Evolutionary conservation across 768 basidiomycete species (phyloP), one percentile per base, ranked within the genome.

Genomic region (Mycena crocata): DNA sequence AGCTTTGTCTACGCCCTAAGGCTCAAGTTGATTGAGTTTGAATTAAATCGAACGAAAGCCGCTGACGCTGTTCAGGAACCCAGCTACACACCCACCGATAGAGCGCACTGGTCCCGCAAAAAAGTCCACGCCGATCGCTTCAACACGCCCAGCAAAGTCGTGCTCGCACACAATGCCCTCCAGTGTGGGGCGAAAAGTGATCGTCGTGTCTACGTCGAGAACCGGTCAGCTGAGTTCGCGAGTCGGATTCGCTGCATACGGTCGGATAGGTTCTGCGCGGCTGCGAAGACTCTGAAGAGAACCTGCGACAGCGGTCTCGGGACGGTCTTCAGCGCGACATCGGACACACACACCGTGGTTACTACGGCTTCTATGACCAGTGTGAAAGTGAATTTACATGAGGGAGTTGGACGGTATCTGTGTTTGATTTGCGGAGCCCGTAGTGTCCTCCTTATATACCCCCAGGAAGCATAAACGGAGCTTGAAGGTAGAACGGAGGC

Each of bases 211-310:
- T 72, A 54, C 57, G 40, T 7, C 59, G 9, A 13, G 30, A n/a
- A 6, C 5, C 9, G 12, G 21, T 5, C 23, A 21, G 19, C 7
- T 19, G 32, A n/a, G 40, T 8, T 19, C 14, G 10, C 28, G 13
- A 32, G 21, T 5, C 21, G 23, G 6, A 35, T 23, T 35, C 10
- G 9, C 3, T 19, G 32, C 69, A 34, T 35, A 76, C 74, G 74
- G 24, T 74, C 73, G 13, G 74, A 70, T 40, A 74, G 75, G 66
- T 76, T 76, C 51, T 73, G 74, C 14, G 75, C 74, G 30, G 70
- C 75, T 24, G 73, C 68, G 52, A 69, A 57, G 14, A 76, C 62
- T 50, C 70, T 71, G 51, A 76, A 67, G 30, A 76, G 64, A 24
- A 74, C 71, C 50, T 76, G 70, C n/a, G 67, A 57, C 31, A 72